Evolutionary conservation across 306 rosid species (phyloP).

Genomic region (Luffa aegyptiaca): DNA sequence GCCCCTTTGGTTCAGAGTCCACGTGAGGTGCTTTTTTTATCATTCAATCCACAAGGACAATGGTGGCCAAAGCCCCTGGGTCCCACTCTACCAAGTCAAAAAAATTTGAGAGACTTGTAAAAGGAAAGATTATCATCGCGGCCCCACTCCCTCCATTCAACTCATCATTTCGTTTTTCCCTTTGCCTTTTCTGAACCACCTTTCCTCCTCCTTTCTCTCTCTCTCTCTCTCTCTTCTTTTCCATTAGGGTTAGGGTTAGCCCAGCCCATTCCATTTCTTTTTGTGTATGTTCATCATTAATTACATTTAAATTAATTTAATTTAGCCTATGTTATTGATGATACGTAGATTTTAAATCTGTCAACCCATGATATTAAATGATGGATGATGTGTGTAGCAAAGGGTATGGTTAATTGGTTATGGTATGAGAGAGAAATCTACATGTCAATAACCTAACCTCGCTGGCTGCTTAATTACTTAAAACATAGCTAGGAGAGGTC

Average conservation of each 20-base stretch:
- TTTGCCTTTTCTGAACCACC: constrained; percentile 61
- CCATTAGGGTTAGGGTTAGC: background rate
- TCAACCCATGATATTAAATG: background rate
- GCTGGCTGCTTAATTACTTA: background rate
- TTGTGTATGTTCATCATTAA: too few species aligned
- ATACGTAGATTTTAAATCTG: background rate
- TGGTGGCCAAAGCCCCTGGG: constrained; percentile 65
- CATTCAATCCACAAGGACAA: constrained; percentile 89
- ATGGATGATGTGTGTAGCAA: background rate
- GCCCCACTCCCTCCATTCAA: constrained; percentile 63
- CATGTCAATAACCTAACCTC: background rate
- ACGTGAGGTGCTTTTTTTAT: constrained; percentile 98
- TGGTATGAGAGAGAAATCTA: background rate
- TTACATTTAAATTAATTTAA: too few species aligned
- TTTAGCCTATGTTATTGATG: background rate
- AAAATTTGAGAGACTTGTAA: constrained; percentile 51
- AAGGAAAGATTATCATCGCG: constrained; percentile 51
- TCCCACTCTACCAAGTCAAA: constrained; percentile 83
- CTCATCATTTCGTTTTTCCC: constrained; percentile 64
- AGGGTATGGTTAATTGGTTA: background rate
- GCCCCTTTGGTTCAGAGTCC: constrained; percentile 92
- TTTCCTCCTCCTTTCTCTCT: constrained; percentile 26
- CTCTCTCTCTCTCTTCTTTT: background rate
- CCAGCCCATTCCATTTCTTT: too few species aligned
- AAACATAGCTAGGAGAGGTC: too few species aligned